A percentile compares a stretch with the other conserved stretches of the same genome.
Conservation (phyloP, 768 basidiomycete species). For the Kondoa malvinella region DNA sequence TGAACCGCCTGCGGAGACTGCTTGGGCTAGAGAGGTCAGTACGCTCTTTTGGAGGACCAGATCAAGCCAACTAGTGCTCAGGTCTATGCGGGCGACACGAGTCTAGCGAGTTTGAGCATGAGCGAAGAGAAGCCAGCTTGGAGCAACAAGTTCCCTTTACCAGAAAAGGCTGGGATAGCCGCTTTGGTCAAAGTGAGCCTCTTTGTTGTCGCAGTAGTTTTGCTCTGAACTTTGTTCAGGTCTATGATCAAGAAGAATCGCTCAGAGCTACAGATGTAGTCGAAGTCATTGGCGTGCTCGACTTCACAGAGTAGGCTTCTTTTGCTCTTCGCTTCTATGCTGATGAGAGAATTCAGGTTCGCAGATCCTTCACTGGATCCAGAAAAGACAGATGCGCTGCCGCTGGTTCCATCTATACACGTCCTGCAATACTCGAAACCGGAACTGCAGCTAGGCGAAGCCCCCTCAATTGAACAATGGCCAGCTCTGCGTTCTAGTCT, state of each 20-base stretch:
- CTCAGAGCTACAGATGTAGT: slow-evolving; percentile 20
- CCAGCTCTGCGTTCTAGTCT: slow-evolving; percentile 13
- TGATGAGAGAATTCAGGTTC: slow-evolving; percentile 8
- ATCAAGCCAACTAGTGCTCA: background rate
- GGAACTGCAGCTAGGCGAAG: background rate
- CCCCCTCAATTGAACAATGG: background rate
- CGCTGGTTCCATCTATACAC: background rate
- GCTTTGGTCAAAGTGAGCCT: slow-evolving; percentile 22
- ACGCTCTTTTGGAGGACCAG: too few relatives aligned
- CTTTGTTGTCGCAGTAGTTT: background rate
- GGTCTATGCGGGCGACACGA: slow-evolving; percentile 5
- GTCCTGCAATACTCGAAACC: background rate
- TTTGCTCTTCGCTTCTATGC: background rate
- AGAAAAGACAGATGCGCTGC: background rate
- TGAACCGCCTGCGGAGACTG: slow-evolving; percentile 11
- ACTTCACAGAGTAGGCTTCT: slow-evolving; percentile 17
- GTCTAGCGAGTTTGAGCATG: background rate
- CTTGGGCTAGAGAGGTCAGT: slow-evolving; percentile 26
- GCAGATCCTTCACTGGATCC: slow-evolving; percentile 6
- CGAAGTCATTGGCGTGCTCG: slow-evolving; percentile 26
- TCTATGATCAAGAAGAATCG: slow-evolving; percentile 20
- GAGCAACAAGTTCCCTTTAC: slow-evolving; percentile 19
- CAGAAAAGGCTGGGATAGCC: slow-evolving; percentile 17
- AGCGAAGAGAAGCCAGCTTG: background rate
- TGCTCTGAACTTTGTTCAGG: background rate